A percentile compares a stretch with the other conserved stretches of the same genome.
phyloP scores from a whole-genome alignment of 768 basidiomycete species.

The Mycena kentingensis region DNA sequence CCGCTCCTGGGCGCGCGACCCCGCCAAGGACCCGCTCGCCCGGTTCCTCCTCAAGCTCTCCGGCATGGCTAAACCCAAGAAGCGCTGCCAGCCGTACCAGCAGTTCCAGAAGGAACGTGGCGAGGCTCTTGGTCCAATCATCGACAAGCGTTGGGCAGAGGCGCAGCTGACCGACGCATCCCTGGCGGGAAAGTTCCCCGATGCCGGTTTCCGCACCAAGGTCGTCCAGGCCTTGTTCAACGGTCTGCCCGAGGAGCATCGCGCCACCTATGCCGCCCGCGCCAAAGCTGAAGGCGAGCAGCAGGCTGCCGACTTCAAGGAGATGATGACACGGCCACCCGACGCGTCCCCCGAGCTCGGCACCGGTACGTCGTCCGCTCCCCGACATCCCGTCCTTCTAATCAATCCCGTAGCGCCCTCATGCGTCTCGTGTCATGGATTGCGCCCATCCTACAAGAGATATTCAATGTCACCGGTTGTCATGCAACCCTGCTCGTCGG shows the following conservation, averaged over 20 bases:
- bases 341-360: neutral
- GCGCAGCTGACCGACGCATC: neutral
- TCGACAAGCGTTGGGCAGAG: neutral
- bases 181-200: neutral
- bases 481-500: neutral
- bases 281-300: neutral
- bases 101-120: conserved; percentile 9
- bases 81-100: conserved; percentile 10
- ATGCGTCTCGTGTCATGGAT: neutral
- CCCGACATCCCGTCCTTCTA: too few species aligned
- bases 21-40: conserved; percentile 9
- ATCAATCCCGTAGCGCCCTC: neutral
- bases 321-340: neutral
- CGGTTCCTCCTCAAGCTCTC: conserved; percentile 1
- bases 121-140: neutral
- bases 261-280: neutral
- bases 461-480: neutral
- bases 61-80: neutral
- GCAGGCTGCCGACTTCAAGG: neutral
- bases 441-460: neutral
- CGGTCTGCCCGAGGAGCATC: neutral
- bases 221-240: neutral
- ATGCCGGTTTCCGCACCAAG: conserved; percentile 1
- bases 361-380: neutral
- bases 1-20: neutral